phyloP scores from a whole-genome alignment of 2,329 filamentous ascomycete genomes.

The Coniochaeta prunicola region DNA sequence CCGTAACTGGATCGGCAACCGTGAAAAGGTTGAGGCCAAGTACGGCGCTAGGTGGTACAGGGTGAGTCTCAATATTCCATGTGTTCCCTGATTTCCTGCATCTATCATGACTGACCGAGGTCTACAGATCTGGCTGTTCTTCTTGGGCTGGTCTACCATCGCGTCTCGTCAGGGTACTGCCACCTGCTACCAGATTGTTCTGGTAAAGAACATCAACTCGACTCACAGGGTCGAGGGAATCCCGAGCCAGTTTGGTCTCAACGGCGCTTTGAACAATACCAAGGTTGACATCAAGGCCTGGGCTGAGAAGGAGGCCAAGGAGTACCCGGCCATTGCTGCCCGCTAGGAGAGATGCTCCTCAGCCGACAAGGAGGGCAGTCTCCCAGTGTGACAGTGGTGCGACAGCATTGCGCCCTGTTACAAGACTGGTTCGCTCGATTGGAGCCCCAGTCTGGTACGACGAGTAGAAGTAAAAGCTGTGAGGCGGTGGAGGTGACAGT shows the following conservation, averaged over 20 bases:
- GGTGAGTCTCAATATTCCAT: slow-evolving; percentile 44
- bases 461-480: background rate
- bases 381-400: background rate
- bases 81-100: background rate
- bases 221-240: slow-evolving; percentile 76
- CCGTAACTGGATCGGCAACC: slow-evolving; percentile 94
- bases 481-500: background rate
- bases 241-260: slow-evolving; percentile 58
- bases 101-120: slow-evolving; percentile 4
- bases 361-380: background rate
- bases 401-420: background rate
- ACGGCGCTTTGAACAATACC: slow-evolving; percentile 44
- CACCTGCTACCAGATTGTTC: slow-evolving; percentile 79
- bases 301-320: slow-evolving; percentile 20
- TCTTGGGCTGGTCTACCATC: slow-evolving; percentile 81
- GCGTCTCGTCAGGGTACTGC: slow-evolving; percentile 75
- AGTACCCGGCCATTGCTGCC: slow-evolving; percentile 17
- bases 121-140: slow-evolving; percentile 77
- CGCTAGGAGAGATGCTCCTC: background rate
- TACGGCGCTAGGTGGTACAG: slow-evolving; percentile 95
- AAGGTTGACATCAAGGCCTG: slow-evolving; percentile 25
- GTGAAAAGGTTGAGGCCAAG: slow-evolving; percentile 87
- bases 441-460: background rate
- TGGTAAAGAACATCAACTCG: slow-evolving; percentile 87
- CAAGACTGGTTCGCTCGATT: background rate